These are phyloP conservation scores for Phytopythium montanum DNA, from an alignment of 352 stramenopile species.

Conservation along the genomic window DNA sequence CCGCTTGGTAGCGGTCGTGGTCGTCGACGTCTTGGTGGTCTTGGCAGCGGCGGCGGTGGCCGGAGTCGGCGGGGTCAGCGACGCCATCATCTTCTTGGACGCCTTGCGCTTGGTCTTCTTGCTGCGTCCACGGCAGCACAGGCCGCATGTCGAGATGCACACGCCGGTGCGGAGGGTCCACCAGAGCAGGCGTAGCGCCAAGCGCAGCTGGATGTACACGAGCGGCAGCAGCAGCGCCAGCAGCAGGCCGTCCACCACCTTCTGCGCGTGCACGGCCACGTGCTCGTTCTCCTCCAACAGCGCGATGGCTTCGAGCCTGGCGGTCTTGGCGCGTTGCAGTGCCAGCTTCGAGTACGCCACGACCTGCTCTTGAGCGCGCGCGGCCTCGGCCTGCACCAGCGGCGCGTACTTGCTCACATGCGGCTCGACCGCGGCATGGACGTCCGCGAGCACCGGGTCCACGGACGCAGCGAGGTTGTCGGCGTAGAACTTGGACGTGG, in stretches of 20 bases:
- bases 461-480: constrained; percentile 65
- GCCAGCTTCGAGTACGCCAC: constrained; percentile 40
- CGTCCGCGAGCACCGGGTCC: constrained; percentile 51
- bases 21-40: constrained; percentile 15
- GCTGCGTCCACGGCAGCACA: constrained; percentile 58
- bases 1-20: too few relatives aligned
- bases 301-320: constrained; percentile 44
- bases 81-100: constrained; percentile 23
- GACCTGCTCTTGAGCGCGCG: constrained; percentile 31
- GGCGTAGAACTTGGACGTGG: constrained; percentile 55
- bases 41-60: constrained; percentile 4
- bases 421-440: constrained; percentile 44
- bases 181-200: constrained; percentile 48
- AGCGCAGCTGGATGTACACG: constrained; percentile 40
- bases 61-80: constrained; percentile 15
- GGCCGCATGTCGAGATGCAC: constrained; percentile 48
- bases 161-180: constrained; percentile 51
- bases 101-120: constrained; percentile 45
- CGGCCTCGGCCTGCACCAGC: constrained; percentile 41
- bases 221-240: constrained; percentile 43
- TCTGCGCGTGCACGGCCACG: constrained; percentile 54
- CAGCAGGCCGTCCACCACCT: constrained; percentile 61
- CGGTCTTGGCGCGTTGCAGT: constrained; percentile 38
- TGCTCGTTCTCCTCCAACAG: constrained; percentile 58
- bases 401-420: constrained; percentile 55